Evolutionary conservation across 1,139 yeast genomes (phyloP).

Genomic region (Candida smagusa): DNA sequence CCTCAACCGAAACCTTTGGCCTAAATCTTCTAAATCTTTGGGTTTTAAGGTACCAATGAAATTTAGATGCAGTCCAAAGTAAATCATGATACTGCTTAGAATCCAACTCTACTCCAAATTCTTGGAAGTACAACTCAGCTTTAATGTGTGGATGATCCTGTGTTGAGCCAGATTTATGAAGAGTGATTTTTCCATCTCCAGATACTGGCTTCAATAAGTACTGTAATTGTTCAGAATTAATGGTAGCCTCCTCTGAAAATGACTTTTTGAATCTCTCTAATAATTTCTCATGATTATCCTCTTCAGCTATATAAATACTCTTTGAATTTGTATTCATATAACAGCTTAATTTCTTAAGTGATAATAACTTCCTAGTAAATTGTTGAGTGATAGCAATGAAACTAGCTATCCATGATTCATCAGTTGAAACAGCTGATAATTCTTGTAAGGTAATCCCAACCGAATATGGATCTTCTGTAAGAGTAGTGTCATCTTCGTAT

Average conservation of each 20-base stretch:
- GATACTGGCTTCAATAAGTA: slow-evolving; percentile 83
- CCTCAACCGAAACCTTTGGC: slow-evolving; percentile 58
- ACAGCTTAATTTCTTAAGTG: slow-evolving; percentile 69
- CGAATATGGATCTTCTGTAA: slow-evolving; percentile 72
- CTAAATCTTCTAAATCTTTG: slow-evolving; percentile 68
- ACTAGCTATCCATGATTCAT: slow-evolving; percentile 79
- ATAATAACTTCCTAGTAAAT: slow-evolving; percentile 73
- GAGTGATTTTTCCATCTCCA: slow-evolving; percentile 78
- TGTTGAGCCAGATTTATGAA: slow-evolving; percentile 76
- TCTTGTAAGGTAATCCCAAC: slow-evolving; percentile 82
- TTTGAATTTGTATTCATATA: slow-evolving; percentile 80
- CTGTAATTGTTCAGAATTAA: slow-evolving; percentile 36
- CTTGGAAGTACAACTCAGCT: slow-evolving; percentile 78
- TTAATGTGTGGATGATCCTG: slow-evolving; percentile 68
- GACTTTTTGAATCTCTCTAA: slow-evolving; percentile 38
- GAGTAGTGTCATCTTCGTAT: slow-evolving; percentile 75
- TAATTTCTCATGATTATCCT: slow-evolving; percentile 42
- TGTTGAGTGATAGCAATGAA: slow-evolving; percentile 72
- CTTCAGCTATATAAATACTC: slow-evolving; percentile 32
- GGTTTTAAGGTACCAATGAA: slow-evolving; percentile 76
- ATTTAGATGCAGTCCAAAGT: slow-evolving; percentile 75
- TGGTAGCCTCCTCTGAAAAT: slow-evolving; percentile 14
- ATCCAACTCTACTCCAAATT: slow-evolving; percentile 81
- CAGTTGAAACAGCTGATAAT: slow-evolving; percentile 88
- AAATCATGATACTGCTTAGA: slow-evolving; percentile 82